Evolutionary conservation across 1,284 basidiomycete species (phyloP).

Genomic region (Erythrobasidium hasegawianum): DNA sequence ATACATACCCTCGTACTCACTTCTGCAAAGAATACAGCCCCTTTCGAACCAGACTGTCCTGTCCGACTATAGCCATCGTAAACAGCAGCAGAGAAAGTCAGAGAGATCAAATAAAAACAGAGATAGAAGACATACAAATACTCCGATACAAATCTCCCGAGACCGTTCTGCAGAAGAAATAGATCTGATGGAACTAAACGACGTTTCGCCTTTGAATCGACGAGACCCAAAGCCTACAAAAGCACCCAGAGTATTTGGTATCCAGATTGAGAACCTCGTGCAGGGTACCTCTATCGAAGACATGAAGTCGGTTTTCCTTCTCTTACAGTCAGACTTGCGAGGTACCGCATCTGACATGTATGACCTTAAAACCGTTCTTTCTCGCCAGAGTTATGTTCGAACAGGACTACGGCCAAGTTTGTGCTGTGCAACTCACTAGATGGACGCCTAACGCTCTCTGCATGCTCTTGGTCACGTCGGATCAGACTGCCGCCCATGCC

Average conservation of each 20-base stretch:
- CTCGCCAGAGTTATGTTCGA: background rate
- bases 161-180: too few relatives aligned
- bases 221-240: background rate
- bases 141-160: too few relatives aligned
- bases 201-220: background rate
- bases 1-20: too few relatives aligned
- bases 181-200: background rate
- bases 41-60: too few relatives aligned
- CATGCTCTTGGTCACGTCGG: background rate
- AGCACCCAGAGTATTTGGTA: background rate
- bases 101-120: too few relatives aligned
- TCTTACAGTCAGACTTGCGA: background rate
- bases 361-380: background rate
- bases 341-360: background rate
- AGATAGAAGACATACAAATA: too few relatives aligned
- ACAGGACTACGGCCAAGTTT: background rate
- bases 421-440: background rate
- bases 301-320: background rate
- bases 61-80: too few relatives aligned
- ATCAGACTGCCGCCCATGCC: background rate
- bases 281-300: background rate
- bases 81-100: too few relatives aligned
- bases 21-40: too few relatives aligned
- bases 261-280: slow-evolving; percentile 10
- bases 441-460: background rate